A percentile compares a stretch with the other conserved stretches of the same genome.
phyloP scores from a whole-genome alignment of 768 basidiomycete species.

The Cystofilobasidium macerans region DNA sequence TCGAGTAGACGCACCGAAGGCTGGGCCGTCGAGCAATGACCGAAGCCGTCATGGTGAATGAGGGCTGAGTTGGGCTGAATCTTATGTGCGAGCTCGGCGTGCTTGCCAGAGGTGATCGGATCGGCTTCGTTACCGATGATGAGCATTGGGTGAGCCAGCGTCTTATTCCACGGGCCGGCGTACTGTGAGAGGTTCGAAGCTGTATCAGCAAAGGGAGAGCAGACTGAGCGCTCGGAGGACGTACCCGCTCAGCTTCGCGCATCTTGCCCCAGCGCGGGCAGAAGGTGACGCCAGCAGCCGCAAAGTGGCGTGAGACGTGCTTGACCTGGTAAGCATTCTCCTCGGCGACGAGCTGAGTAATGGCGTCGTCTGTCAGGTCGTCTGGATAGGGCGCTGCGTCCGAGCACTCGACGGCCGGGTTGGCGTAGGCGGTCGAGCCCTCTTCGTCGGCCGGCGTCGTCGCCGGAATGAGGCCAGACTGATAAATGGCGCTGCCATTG shows the following conservation, averaged over 20 bases:
- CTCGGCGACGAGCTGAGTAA: neutral
- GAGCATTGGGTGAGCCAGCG: constrained; percentile 10
- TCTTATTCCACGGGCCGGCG: constrained; percentile 7
- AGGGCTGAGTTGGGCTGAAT: constrained; percentile 14
- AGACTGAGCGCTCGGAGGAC: neutral
- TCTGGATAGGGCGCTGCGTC: constrained; percentile 9
- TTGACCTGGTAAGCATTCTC: constrained; percentile 6
- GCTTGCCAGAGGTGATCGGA: constrained; percentile 17
- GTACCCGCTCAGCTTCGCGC: constrained; percentile 13
- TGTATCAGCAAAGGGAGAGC: neutral
- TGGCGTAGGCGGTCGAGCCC: constrained; percentile 12
- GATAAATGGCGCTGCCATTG: constrained; percentile 13
- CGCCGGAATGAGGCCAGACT: neutral
- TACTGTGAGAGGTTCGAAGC: neutral
- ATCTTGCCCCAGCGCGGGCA: constrained; percentile 17
- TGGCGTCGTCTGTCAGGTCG: constrained; percentile 1
- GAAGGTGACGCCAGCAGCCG: neutral
- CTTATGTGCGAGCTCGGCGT: constrained; percentile 5
- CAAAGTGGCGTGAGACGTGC: constrained; percentile 4
- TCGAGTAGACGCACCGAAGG: constrained; percentile 7
- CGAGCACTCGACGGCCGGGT: constrained; percentile 18
- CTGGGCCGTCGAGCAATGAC: constrained; percentile 18
- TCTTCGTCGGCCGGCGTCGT: neutral
- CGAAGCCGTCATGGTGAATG: constrained; percentile 22
- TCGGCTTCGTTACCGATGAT: constrained; percentile 23